phyloP scores from a whole-genome alignment of 202 grass and related monocot species.

The Hordeum pubiflorum region DNA sequence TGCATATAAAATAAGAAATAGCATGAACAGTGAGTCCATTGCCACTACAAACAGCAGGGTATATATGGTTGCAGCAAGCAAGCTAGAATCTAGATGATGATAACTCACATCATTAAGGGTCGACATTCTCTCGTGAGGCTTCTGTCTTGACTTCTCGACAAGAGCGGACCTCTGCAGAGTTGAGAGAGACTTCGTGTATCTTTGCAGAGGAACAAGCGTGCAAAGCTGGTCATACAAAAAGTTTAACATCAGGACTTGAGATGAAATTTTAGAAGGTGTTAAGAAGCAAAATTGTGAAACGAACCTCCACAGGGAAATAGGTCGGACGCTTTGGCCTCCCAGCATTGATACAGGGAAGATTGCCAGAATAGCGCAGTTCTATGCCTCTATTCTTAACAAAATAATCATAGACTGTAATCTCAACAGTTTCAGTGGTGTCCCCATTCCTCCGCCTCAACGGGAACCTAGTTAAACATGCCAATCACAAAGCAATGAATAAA shows the following conservation, averaged over 20 bases:
- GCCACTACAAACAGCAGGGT: neutral
- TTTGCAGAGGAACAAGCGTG: slow-evolving; percentile 44
- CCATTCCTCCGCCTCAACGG: slow-evolving; percentile 38
- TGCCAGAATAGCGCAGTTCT: slow-evolving; percentile 42
- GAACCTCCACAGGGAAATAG: slow-evolving; percentile 76
- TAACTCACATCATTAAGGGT: slow-evolving; percentile 44
- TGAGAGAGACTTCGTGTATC: slow-evolving; percentile 64
- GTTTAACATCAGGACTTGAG: neutral
- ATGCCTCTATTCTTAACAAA: slow-evolving; percentile 51
- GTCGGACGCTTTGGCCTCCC: slow-evolving; percentile 73
- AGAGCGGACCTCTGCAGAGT: slow-evolving; percentile 52
- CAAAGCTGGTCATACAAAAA: slow-evolving; percentile 44
- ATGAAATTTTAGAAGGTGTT: neutral
- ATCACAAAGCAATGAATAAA: slow-evolving; percentile 15
- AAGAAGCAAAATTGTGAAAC: neutral
- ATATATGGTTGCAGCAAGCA: neutral
- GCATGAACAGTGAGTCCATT: neutral
- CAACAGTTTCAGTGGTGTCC: slow-evolving; percentile 21
- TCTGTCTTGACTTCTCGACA: slow-evolving; percentile 71
- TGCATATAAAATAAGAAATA: neutral
- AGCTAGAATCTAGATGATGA: neutral
- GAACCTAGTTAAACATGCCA: slow-evolving; percentile 42
- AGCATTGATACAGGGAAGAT: slow-evolving; percentile 60
- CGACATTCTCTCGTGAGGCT: slow-evolving; percentile 59
- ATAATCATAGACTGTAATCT: slow-evolving; percentile 78